Percentiles rank a stretch among this genome's conserved stretches.
Conservation (phyloP, 2,329 filamentous ascomycete species). For the Fusarium armeniacum region DNA sequence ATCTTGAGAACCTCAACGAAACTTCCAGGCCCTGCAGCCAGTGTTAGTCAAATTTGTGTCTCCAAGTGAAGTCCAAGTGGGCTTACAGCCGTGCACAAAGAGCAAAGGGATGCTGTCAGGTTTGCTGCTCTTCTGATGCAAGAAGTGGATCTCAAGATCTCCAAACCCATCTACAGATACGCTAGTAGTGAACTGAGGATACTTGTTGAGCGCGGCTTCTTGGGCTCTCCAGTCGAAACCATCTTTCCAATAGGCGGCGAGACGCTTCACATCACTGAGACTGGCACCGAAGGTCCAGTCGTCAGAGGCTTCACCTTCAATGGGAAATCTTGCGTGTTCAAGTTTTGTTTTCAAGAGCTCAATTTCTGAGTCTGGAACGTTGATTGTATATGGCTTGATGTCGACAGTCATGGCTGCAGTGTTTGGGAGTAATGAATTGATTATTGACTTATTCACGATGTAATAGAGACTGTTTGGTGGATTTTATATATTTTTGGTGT, state of each 20-base stretch:
- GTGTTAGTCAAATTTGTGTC: background rate
- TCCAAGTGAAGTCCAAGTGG: background rate
- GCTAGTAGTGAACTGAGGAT: background rate
- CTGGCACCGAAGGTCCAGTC: background rate
- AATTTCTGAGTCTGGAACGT: background rate
- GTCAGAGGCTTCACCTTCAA: background rate
- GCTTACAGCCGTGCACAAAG: slow-evolving; percentile 4
- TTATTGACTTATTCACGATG: background rate
- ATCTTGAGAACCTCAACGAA: slow-evolving; percentile 5
- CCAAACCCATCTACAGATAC: background rate
- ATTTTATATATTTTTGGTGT: background rate
- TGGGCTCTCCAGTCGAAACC: background rate
- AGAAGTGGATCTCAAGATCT: slow-evolving; percentile 1
- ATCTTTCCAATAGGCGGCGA: background rate
- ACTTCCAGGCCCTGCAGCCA: background rate
- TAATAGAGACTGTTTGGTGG: background rate
- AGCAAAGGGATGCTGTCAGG: background rate
- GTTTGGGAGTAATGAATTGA: no score
- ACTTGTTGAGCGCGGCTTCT: background rate
- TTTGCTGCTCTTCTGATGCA: background rate
- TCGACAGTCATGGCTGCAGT: background rate
- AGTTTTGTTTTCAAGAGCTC: background rate
- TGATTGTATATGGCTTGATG: background rate
- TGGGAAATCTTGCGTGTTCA: background rate
- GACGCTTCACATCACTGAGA: slow-evolving; percentile 1